Conservation (phyloP, 164 flowering plant genomes). For the Nelumbo lutea region DNA sequence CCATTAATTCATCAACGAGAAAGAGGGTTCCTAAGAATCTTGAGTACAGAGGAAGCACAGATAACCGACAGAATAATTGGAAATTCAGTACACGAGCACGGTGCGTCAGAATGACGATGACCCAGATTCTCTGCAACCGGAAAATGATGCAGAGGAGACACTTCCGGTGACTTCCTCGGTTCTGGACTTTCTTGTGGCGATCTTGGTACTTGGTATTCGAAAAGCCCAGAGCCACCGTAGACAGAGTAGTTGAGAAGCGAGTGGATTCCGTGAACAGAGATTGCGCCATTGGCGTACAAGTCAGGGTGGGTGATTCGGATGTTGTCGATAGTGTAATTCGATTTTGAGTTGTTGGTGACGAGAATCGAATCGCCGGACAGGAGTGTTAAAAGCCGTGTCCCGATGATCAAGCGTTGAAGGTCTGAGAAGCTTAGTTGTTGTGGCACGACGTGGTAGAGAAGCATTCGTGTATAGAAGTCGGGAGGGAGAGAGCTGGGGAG, state of each 20-base stretch:
- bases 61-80: too few species aligned
- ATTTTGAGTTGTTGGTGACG: constrained; percentile 19
- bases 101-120: too few species aligned
- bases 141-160: too few species aligned
- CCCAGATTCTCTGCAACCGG: too few species aligned
- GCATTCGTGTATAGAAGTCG: constrained; percentile 5
- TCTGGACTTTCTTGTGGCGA: too few species aligned
- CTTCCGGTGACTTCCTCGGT: too few species aligned
- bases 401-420: constrained; percentile 10
- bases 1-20: too few species aligned
- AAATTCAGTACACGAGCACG: too few species aligned
- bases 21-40: too few species aligned
- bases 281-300: constrained; percentile 10
- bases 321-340: constrained; percentile 19
- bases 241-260: constrained; percentile 12
- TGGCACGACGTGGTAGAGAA: constrained; percentile 28
- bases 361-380: constrained; percentile 15
- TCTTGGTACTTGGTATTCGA: too few species aligned
- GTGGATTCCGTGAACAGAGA: constrained; percentile 22
- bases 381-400: constrained; percentile 26
- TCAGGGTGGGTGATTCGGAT: constrained; percentile 17
- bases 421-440: constrained; percentile 17
- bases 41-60: too few species aligned
- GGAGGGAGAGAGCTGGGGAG: not conserved
- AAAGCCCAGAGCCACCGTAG: not conserved